These are phyloP conservation scores for Setaria viridis DNA, from an alignment of 202 grass and related monocot genomes.

Conservation along the genomic window DNA sequence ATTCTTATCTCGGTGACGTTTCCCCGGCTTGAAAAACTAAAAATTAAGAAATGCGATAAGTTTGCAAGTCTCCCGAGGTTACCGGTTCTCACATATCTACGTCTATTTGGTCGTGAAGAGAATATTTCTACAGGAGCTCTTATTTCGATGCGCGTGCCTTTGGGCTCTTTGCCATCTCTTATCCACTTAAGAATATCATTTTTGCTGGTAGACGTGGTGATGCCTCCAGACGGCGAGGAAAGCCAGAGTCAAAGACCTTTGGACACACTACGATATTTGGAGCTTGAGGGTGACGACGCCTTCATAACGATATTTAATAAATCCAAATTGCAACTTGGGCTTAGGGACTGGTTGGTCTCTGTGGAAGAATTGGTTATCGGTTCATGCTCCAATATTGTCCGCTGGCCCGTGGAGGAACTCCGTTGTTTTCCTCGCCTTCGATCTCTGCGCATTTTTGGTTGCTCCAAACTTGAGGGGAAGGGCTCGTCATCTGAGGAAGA, in stretches of 20 bases:
- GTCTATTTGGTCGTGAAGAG: no score
- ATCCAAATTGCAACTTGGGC: background rate
- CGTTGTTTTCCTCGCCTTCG: background rate
- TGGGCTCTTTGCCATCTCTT: constrained; percentile 6
- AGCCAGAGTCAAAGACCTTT: background rate
- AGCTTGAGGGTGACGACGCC: fast-evolving
- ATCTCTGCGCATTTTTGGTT: fast-evolving
- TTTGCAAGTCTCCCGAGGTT: background rate
- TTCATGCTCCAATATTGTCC: constrained; percentile 11
- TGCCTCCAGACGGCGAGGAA: background rate
- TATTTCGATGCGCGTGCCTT: background rate
- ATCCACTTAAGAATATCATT: background rate
- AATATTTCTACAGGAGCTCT: no score
- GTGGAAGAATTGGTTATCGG: background rate
- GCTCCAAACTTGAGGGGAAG: background rate
- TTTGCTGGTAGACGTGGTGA: background rate
- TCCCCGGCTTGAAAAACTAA: background rate
- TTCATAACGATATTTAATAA: background rate
- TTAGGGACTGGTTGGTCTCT: background rate
- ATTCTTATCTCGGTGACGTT: background rate
- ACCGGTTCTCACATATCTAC: background rate
- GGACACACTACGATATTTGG: background rate
- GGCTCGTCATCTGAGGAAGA: no score
- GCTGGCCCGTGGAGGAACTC: constrained; percentile 25
- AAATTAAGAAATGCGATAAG: background rate